Conservation (phyloP, 768 basidiomycete genomes). For the Suillus plorans region DNA sequence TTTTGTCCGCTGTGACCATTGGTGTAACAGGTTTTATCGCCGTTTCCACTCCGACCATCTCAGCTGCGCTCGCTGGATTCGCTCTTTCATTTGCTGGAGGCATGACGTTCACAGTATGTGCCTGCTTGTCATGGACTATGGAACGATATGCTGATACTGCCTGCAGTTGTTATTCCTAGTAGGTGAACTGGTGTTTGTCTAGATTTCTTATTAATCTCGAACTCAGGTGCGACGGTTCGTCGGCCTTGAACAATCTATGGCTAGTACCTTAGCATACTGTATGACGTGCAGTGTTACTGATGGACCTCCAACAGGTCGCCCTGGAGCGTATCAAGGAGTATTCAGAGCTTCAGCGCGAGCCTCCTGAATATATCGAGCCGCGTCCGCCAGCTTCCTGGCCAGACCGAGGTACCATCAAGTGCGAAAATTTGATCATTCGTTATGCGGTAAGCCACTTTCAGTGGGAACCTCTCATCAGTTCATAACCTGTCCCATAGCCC, state of each 20-base stretch:
- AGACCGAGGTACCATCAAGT: constrained; percentile 60
- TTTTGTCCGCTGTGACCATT: constrained; percentile 70
- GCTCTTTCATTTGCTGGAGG: constrained; percentile 81
- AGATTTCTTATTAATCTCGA: constrained; percentile 6
- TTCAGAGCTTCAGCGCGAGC: constrained; percentile 74
- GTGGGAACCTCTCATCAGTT: neutral
- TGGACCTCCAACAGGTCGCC: constrained; percentile 53
- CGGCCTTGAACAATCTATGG: constrained; percentile 91
- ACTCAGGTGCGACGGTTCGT: constrained; percentile 74
- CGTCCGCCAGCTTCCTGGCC: constrained; percentile 85
- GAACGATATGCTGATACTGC: constrained; percentile 17
- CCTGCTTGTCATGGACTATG: neutral
- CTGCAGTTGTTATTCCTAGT: constrained; percentile 61
- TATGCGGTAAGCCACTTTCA: constrained; percentile 61
- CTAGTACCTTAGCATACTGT: constrained; percentile 26
- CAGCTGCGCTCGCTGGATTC: constrained; percentile 84
- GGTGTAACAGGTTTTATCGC: constrained; percentile 71
- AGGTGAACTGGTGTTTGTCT: constrained; percentile 11
- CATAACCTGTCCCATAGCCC: constrained; percentile 46
- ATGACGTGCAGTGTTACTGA: neutral
- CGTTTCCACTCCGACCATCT: constrained; percentile 67
- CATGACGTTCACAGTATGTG: constrained; percentile 63
- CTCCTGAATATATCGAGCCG: constrained; percentile 83
- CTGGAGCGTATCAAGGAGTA: constrained; percentile 92
- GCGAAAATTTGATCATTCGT: constrained; percentile 73